Conservation (phyloP, 1,284 basidiomycete genomes). For the Ustilago bromivora region DNA sequence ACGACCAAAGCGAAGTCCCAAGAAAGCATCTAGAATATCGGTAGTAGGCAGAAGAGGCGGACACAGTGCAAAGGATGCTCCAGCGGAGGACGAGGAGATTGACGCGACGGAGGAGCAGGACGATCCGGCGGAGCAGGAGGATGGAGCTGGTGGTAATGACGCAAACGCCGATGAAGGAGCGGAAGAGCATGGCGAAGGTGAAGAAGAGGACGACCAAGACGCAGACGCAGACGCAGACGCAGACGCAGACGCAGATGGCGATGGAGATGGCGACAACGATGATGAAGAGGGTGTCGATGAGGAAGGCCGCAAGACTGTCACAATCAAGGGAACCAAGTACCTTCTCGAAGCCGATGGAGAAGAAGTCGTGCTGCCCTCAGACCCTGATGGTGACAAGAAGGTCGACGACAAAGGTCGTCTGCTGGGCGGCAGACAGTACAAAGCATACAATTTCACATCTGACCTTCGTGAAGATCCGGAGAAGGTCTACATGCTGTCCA, state of each 20-base stretch:
- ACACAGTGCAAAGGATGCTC: slow-evolving; percentile 11
- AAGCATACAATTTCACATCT: slow-evolving; percentile 85
- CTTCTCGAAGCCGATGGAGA: slow-evolving; percentile 86
- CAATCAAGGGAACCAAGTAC: slow-evolving; percentile 81
- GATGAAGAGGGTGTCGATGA: slow-evolving; percentile 28
- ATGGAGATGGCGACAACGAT: slow-evolving; percentile 1
- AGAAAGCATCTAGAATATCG: slow-evolving; percentile 27
- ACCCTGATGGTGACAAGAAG: slow-evolving; percentile 89
- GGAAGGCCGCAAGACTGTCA: slow-evolving; percentile 74
- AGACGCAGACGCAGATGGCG: slow-evolving; percentile 17
- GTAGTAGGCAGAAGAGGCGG: slow-evolving; percentile 20
- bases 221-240: slow-evolving; percentile 22
- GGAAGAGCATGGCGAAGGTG: slow-evolving; percentile 10
- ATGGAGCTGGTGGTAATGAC: slow-evolving; percentile 10
- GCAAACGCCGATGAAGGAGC: not conserved
- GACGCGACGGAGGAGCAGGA: slow-evolving; percentile 10
- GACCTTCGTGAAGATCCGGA: slow-evolving; percentile 82
- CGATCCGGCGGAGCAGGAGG: slow-evolving; percentile 29
- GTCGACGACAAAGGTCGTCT: slow-evolving; percentile 86
- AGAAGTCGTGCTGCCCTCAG: slow-evolving; percentile 85
- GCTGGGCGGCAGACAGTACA: slow-evolving; percentile 87
- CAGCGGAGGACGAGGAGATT: slow-evolving; percentile 26
- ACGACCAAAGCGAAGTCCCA: slow-evolving; percentile 25
- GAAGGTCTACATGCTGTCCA: slow-evolving; percentile 91
- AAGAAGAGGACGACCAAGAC: slow-evolving; percentile 22